Evolutionary conservation across 2,329 filamentous ascomycete species (phyloP), one percentile per base, ranked within the genome.

Genomic region (Ophiostoma pallidulum): DNA sequence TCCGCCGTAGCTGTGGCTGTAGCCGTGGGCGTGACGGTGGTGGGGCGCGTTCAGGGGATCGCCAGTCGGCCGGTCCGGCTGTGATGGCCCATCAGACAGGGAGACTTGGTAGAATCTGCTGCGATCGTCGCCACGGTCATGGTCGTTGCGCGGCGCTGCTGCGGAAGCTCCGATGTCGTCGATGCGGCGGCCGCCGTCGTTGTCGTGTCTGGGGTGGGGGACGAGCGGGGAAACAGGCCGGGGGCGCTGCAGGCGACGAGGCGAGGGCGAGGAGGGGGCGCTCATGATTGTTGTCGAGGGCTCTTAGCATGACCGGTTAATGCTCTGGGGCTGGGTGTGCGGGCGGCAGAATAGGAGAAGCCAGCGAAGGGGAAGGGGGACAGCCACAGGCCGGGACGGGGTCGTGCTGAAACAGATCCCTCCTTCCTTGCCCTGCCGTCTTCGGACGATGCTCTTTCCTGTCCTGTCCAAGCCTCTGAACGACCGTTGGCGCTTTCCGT

Each of bases 271-370:
- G 28, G 50, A 39, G 12, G 50, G 51, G 16, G 28, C 38, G 28
- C 47, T 51, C 32, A 39, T 51, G 13, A 39, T 38, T 32, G 41
- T 28, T 18, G 38, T 22, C 19, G 40, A 22, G 31, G 18, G 32
- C 53, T 52, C 59, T 61, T 64, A 64, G 62, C 64, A 66, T 66
- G 56, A 61, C 58, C 59, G 51, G 54, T 60, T 65, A 64, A 62
- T 59, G 62, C 62, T 63, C 64, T n/a, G n/a, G n/a, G n/a, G n/a
- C n/a, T n/a, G n/a, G n/a, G n/a, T n/a, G n/a, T n/a, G 39, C 41
- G 32, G 20, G n/a, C n/a, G 18, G 22, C 14, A 32, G 7, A 32
- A 22, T 13, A 37, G 39, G 26, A 35, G 10, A 28, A 14, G 16
- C 19, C 14, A 24, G 29, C 20, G 20, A 41, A n/a, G 38, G 14